A percentile compares a stretch with the other conserved stretches of the same genome.
phyloP scores from a whole-genome alignment of 768 basidiomycete species.

The Daedaleopsis nitida region DNA sequence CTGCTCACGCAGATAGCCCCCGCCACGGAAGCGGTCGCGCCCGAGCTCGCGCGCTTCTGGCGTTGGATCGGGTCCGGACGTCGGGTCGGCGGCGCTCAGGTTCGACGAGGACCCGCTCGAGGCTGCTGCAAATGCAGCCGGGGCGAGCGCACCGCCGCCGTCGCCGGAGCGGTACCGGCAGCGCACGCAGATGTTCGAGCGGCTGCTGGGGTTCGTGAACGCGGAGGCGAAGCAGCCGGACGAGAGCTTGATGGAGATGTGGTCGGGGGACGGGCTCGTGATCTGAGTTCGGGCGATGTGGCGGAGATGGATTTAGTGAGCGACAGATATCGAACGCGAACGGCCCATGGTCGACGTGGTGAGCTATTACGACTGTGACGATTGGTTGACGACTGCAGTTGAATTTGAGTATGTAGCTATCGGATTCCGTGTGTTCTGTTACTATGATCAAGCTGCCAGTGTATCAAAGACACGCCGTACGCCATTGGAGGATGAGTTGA shows the following conservation, averaged over 20 bases:
- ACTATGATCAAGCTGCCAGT: too few relatives aligned
- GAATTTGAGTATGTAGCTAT: too few relatives aligned
- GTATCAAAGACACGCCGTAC: too few relatives aligned
- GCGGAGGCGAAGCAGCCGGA: constrained; percentile 68
- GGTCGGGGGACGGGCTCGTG: constrained; percentile 39
- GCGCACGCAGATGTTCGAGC: constrained; percentile 71
- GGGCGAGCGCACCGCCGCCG: constrained; percentile 28
- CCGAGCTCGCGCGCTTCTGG: constrained; percentile 19
- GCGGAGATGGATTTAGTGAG: too few relatives aligned
- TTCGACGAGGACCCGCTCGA: constrained; percentile 32
- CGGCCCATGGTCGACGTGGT: too few relatives aligned
- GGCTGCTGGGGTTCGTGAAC: constrained; percentile 61
- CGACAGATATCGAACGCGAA: too few relatives aligned
- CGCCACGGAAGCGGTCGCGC: constrained; percentile 43
- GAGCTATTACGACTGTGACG: too few relatives aligned
- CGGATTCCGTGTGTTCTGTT: too few relatives aligned
- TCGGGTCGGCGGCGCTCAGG: constrained; percentile 8
- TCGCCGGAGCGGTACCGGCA: constrained; percentile 57
- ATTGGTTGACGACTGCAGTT: too few relatives aligned
- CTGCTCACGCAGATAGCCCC: constrained; percentile 8
- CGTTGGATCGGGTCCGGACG: not conserved
- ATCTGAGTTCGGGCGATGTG: not conserved
- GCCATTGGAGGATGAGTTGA: too few relatives aligned
- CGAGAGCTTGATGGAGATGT: constrained; percentile 62
- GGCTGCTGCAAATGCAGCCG: constrained; percentile 1